These are phyloP conservation scores for Coniochaeta sp. DNA, from an alignment of 2,329 filamentous ascomycete genomes.

Conservation along the genomic window DNA sequence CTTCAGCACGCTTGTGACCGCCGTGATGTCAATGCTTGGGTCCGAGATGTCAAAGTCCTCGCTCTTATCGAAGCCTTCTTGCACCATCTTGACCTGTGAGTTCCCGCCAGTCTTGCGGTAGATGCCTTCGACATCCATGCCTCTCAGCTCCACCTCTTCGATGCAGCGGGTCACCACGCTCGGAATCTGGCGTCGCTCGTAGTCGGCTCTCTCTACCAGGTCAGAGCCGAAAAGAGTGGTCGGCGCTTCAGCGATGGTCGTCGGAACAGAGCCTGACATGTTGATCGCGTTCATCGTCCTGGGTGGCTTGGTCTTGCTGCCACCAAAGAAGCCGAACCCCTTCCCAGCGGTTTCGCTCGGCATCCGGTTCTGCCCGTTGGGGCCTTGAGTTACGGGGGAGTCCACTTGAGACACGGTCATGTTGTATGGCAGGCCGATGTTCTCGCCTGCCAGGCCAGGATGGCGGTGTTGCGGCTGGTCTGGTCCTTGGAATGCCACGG, in stretches of 20 bases:
- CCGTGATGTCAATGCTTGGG: conserved; percentile 87
- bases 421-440: conserved; percentile 63
- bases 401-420: conserved; percentile 54
- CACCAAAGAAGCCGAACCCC: conserved; percentile 66
- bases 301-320: conserved; percentile 39
- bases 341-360: conserved; percentile 35
- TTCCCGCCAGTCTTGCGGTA: conserved; percentile 96
- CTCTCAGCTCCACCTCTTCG: conserved; percentile 89
- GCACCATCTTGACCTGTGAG: conserved; percentile 82
- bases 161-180: conserved; percentile 89
- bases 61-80: conserved; percentile 82
- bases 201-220: conserved; percentile 75
- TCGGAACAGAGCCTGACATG: conserved; percentile 21
- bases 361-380: conserved; percentile 15
- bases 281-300: conserved; percentile 42
- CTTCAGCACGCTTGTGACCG: conserved; percentile 91
- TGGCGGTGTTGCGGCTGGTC: conserved; percentile 35
- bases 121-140: conserved; percentile 96
- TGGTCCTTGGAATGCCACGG: conserved; percentile 61
- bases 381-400: conserved; percentile 25
- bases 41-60: conserved; percentile 90
- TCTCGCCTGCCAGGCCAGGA: conserved; percentile 47
- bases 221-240: conserved; percentile 80
- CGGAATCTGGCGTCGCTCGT: conserved; percentile 82
- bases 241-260: conserved; percentile 40